Evolutionary conservation across 768 basidiomycete genomes (phyloP).

Genomic region (Mycena sanguinolenta): DNA sequence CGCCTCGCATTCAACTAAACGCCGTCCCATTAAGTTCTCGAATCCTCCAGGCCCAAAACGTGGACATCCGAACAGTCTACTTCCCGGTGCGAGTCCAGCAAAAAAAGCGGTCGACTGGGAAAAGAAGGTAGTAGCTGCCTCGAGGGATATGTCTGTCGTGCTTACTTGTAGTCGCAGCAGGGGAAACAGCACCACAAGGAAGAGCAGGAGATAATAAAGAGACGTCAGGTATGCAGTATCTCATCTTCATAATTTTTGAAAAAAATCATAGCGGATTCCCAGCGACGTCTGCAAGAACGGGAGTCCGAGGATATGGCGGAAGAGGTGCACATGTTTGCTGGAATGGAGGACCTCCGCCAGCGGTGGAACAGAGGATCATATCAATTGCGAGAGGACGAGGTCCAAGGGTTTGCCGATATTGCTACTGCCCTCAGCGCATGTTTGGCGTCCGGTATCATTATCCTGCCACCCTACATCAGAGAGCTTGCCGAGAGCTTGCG

Average conservation of each 20-base stretch:
- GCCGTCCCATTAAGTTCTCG: neutral
- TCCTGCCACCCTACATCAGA: neutral
- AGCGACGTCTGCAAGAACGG: neutral
- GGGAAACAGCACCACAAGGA: neutral
- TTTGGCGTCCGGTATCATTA: neutral
- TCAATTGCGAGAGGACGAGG: conserved; percentile 2
- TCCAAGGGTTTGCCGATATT: neutral
- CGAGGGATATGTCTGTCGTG: no score
- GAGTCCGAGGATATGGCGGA: neutral
- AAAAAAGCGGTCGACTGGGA: neutral
- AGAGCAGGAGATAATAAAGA: neutral
- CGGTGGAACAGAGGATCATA: neutral
- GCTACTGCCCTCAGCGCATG: neutral
- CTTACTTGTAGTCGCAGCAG: no score
- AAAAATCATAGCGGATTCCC: no score
- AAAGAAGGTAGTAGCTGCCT: neutral
- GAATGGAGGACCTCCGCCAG: neutral
- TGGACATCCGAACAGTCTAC: conserved; percentile 6
- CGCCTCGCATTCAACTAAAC: neutral
- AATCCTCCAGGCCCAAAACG: conserved; percentile 1
- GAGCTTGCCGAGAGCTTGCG: neutral
- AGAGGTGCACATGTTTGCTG: neutral
- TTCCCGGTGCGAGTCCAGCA: neutral
- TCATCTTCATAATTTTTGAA: no score
- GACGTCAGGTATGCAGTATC: conserved; percentile 2